Conservation (phyloP, 306 rosid species). For the Citrullus amarus region DNA sequence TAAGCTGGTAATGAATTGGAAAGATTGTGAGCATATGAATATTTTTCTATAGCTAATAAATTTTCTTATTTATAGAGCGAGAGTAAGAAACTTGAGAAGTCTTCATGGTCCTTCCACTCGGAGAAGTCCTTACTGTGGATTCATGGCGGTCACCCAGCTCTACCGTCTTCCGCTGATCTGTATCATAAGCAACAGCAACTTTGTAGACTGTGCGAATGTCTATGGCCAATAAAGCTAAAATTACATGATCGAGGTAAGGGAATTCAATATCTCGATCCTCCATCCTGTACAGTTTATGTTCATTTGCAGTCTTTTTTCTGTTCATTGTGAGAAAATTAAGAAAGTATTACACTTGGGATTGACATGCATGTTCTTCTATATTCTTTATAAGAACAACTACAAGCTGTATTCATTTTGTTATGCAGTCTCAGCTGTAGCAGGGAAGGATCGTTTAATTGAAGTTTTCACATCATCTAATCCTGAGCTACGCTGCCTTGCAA, state of each 20-base stretch:
- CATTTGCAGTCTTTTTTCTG: background rate
- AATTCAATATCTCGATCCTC: background rate
- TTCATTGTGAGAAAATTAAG: no score
- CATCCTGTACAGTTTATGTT: background rate
- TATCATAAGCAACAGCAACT: slow-evolving; percentile 45
- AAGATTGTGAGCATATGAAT: background rate
- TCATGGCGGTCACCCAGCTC: slow-evolving; percentile 81
- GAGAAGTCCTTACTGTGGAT: slow-evolving; percentile 75
- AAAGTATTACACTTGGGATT: no score
- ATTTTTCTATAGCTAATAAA: background rate
- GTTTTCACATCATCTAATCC: slow-evolving; percentile 33
- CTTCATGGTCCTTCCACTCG: slow-evolving; percentile 17
- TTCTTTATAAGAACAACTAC: background rate
- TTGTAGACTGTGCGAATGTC: slow-evolving; percentile 33
- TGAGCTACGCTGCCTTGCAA: slow-evolving; percentile 40
- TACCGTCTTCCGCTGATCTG: slow-evolving; percentile 47
- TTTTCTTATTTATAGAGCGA: slow-evolving; percentile 27
- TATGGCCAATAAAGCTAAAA: slow-evolving; percentile 48
- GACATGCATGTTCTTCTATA: background rate
- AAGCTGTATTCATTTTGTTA: background rate
- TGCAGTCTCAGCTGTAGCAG: slow-evolving; percentile 16
- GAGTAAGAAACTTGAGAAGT: slow-evolving; percentile 28
- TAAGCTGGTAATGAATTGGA: slow-evolving; percentile 21
- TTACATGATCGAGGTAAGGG: slow-evolving; percentile 33
- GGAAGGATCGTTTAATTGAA: slow-evolving; percentile 21